A percentile compares a stretch with the other conserved stretches of the same genome.
Conservation (phyloP, 1,284 basidiomycete genomes). For the Fistulinella cinereoalba region DNA sequence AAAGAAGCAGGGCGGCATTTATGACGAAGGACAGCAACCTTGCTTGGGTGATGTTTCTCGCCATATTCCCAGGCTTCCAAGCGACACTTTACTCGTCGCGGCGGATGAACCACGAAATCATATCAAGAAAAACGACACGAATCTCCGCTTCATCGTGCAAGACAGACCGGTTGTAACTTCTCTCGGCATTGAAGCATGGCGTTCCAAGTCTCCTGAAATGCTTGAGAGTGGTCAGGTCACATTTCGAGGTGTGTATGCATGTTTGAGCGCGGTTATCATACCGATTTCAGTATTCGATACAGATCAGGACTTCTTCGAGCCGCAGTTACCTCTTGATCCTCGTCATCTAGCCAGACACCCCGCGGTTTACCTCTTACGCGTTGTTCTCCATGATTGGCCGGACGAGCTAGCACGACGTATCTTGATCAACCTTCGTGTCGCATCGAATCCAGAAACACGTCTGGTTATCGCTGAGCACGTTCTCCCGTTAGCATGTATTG, state of each 20-base stretch:
- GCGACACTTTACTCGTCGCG: conserved; percentile 1
- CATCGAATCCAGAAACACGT: conserved; percentile 50
- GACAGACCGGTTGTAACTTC: conserved; percentile 62
- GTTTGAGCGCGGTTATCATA: too few relatives aligned
- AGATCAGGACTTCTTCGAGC: conserved; percentile 72
- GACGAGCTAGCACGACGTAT: conserved; percentile 55
- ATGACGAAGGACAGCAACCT: background rate
- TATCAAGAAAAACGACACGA: background rate
- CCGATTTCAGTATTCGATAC: background rate
- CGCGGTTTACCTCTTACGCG: conserved; percentile 65
- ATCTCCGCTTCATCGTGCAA: conserved; percentile 58
- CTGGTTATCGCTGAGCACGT: conserved; percentile 68
- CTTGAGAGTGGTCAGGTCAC: conserved; percentile 52
- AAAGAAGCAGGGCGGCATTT: background rate
- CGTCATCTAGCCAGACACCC: conserved; percentile 39
- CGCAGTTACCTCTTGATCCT: conserved; percentile 45
- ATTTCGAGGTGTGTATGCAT: conserved; percentile 49
- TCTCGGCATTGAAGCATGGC: conserved; percentile 64
- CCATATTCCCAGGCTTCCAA: background rate
- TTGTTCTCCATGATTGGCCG: conserved; percentile 74
- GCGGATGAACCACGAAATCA: conserved; percentile 1
- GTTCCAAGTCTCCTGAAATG: conserved; percentile 56
- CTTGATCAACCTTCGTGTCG: conserved; percentile 49
- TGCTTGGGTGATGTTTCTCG: background rate
- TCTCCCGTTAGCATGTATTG: conserved; percentile 63